Base-by-base conservation (phyloP, 2,329 filamentous ascomycete species). In the Aspergillus intermedius region DNA sequence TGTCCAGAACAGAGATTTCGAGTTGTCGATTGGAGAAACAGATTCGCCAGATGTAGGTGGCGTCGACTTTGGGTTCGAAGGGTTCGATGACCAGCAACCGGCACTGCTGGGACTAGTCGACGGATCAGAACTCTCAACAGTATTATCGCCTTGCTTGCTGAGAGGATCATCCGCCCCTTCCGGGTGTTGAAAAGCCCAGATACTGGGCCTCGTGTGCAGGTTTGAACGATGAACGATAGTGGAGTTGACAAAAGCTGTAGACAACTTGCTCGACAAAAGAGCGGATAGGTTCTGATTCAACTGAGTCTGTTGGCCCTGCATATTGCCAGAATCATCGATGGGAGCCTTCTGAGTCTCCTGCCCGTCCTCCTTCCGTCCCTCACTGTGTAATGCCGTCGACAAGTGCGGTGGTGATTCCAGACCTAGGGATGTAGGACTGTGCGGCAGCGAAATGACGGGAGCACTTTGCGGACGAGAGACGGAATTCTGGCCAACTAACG, bases 161-260 rank as follows among this genome's bases (percentile, higher is more conserved):
- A 59, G 34, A 9, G 53, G 47, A 10, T 44, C 19, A 30, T 46
- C 30, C 5, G 48, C 45, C 1, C 48, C 21, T 4, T 47, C 45
- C 2, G 56, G 53, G 32, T 53, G 55, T 5, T 61, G 53, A 13
- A 55, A 46, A 28, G 54, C 56, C 22, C 54, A 55, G 42, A 71
- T 59, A 34, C 55, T 67, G 3, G 65, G 66, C 39, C 69, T 64
- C 4, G 59, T 54, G 17, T 62, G 62, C 5, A 68, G 54, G 48
- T 64, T 61, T 2, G 62, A 55, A 45, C 69, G 68, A 44, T 60
- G 70, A 42, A 73, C 68, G 5, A 74, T 64, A 5, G 71, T 74
- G 17, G 67, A 61, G 32, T 66, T 61, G 2, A 65, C 65, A 54
- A 73, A 71, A 5, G 67, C 61, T 22, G 61, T 60, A 3, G 69